A percentile compares a stretch with the other conserved stretches of the same genome.
Evolutionary conservation across 2,329 filamentous ascomycete genomes (phyloP).

Genomic region (Hortaea werneckii): DNA sequence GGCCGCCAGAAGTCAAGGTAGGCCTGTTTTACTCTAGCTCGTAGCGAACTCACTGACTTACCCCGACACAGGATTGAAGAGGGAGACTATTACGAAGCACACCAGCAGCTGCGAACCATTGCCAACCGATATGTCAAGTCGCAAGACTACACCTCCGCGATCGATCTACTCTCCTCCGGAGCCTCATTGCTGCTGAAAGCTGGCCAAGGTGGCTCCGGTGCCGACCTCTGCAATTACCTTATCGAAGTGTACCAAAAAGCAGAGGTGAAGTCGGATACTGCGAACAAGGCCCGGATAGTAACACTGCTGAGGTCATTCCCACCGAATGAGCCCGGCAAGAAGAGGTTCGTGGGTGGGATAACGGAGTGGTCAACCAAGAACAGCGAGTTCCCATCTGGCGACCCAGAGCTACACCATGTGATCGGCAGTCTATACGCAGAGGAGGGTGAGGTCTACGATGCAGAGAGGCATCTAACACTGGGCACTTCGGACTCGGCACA

Average conservation of each 20-base stretch:
- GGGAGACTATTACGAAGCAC: conserved; percentile 93
- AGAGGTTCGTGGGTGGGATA: conserved; percentile 82
- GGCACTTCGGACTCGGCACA: conserved; percentile 84
- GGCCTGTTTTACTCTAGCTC: background rate
- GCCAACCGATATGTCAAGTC: conserved; percentile 88
- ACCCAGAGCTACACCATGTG: conserved; percentile 90
- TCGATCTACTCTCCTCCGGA: conserved; percentile 77
- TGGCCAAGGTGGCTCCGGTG: conserved; percentile 86
- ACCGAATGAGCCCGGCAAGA: conserved; percentile 75
- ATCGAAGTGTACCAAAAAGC: conserved; percentile 87
- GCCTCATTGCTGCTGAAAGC: conserved; percentile 78
- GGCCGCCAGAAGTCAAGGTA: conserved; percentile 70
- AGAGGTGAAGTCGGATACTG: conserved; percentile 65
- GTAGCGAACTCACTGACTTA: conserved; percentile 2
- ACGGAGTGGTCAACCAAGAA: conserved; percentile 81
- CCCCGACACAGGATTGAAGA: conserved; percentile 60
- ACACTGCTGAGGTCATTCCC: conserved; percentile 73
- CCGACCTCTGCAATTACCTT: conserved; percentile 77
- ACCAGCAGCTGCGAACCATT: conserved; percentile 94
- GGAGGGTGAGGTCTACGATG: conserved; percentile 85
- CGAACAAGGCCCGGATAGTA: conserved; percentile 62
- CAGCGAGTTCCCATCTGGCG: conserved; percentile 80
- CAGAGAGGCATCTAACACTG: conserved; percentile 78
- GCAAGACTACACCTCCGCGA: conserved; percentile 71
- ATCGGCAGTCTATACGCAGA: conserved; percentile 81